A percentile compares a stretch with the other conserved stretches of the same genome.
phyloP scores from a whole-genome alignment of 2,329 filamentous ascomycete species.

The Coniochaeta sp. region DNA sequence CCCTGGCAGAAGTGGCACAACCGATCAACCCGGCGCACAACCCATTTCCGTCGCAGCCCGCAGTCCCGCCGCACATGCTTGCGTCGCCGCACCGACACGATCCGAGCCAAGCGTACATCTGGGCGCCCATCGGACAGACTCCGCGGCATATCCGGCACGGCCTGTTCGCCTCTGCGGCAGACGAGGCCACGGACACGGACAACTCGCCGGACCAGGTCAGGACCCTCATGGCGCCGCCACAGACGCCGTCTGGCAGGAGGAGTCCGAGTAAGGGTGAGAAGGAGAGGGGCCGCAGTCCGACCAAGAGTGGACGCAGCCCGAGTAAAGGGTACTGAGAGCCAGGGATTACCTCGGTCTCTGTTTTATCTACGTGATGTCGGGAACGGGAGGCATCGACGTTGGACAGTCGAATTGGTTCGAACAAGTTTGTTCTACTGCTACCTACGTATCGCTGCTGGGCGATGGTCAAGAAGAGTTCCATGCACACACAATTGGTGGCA shows the following conservation, averaged over 20 bases:
- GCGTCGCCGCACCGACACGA: conserved; percentile 17
- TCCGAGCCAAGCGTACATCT: conserved; percentile 36
- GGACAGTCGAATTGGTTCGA: no score
- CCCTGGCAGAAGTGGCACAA: conserved; percentile 11
- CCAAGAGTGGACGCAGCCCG: conserved; percentile 24
- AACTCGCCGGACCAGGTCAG: conserved; percentile 35
- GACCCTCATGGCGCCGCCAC: conserved; percentile 29
- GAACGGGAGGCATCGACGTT: no score
- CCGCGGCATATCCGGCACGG: conserved; percentile 36
- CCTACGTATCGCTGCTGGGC: no score
- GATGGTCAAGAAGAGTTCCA: no score
- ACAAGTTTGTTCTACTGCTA: no score
- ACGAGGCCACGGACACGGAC: conserved; percentile 43
- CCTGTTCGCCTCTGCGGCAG: conserved; percentile 24
- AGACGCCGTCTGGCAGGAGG: conserved; percentile 36
- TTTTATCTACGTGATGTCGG: no score
- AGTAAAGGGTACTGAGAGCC: background rate
- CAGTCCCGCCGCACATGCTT: conserved; percentile 13
- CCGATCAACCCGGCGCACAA: conserved; percentile 9
- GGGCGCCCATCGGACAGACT: conserved; percentile 40
- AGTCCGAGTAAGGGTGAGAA: conserved; percentile 43
- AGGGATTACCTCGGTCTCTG: no score
- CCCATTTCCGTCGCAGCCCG: conserved; percentile 18
- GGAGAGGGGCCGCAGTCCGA: conserved; percentile 39
- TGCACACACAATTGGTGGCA: no score